A percentile compares a stretch with the other conserved stretches of the same genome.
Conservation (phyloP, 768 basidiomycete species). For the Leccinum variicolor region DNA sequence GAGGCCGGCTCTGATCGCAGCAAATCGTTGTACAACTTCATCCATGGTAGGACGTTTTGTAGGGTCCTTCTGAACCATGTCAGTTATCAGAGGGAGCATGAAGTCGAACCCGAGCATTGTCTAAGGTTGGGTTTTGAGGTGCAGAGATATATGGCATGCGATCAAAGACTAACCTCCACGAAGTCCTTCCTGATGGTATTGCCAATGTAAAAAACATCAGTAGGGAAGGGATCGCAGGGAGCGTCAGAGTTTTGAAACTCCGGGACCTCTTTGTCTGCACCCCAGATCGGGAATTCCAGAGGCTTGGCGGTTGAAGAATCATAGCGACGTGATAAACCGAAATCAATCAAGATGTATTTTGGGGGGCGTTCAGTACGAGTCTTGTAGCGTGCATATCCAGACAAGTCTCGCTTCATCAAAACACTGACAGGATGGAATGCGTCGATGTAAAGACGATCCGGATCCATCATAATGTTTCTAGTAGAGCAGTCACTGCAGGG, state of each 20-base stretch:
- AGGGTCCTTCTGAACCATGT: slow-evolving; percentile 39
- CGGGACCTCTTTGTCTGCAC: background rate
- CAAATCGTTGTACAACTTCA: slow-evolving; percentile 18
- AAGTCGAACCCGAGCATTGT: slow-evolving; percentile 23
- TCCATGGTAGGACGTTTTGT: slow-evolving; percentile 36
- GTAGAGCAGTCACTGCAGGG: background rate
- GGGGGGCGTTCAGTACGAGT: background rate
- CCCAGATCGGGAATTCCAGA: background rate
- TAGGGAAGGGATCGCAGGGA: background rate
- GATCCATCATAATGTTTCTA: background rate
- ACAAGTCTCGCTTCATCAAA: background rate
- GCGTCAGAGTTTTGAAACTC: background rate
- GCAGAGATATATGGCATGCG: background rate
- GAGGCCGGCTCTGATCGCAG: slow-evolving; percentile 5
- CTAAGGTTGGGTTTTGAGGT: background rate
- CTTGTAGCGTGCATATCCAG: background rate
- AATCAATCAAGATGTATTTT: background rate
- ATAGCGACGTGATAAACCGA: background rate
- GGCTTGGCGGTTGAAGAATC: background rate
- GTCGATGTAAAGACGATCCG: background rate
- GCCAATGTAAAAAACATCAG: background rate
- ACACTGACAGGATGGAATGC: background rate
- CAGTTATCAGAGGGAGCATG: slow-evolving; percentile 31
- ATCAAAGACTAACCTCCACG: background rate
- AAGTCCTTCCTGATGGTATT: background rate